phyloP scores from a whole-genome alignment of 2,329 filamentous ascomycete genomes.

The Pochonia chlamydosporia region DNA sequence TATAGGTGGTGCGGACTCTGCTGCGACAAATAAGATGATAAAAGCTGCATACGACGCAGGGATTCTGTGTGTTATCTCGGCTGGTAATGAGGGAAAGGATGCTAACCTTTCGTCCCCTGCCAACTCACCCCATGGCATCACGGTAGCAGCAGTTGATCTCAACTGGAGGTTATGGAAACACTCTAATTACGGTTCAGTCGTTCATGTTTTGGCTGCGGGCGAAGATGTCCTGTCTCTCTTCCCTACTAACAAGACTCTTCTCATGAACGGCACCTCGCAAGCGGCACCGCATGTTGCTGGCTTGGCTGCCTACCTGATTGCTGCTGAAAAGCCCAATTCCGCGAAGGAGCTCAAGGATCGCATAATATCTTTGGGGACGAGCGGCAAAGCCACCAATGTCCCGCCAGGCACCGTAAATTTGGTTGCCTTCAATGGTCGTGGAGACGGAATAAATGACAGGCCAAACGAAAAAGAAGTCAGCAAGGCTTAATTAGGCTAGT shows the following conservation, averaged over 20 bases:
- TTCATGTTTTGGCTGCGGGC: constrained; percentile 49
- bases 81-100: constrained; percentile 41
- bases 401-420: constrained; percentile 35
- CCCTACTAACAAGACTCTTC: constrained; percentile 34
- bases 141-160: constrained; percentile 43
- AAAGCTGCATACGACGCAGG: constrained; percentile 38
- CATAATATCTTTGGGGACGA: constrained; percentile 35
- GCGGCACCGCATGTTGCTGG: constrained; percentile 56
- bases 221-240: constrained; percentile 39
- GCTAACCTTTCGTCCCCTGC: constrained; percentile 40
- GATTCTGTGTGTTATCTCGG: constrained; percentile 48
- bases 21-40: constrained; percentile 44
- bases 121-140: constrained; percentile 40
- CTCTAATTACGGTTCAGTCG: constrained; percentile 42
- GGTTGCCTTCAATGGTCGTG: constrained; percentile 45
- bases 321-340: constrained; percentile 31
- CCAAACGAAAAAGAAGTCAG: no score
- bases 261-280: constrained; percentile 54
- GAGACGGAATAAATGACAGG: no score
- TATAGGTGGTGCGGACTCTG: background rate
- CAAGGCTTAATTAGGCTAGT: no score
- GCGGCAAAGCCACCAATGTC: constrained; percentile 28
- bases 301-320: constrained; percentile 50
- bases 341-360: constrained; percentile 35
- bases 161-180: constrained; percentile 33